Evolutionary conservation across 208 protist species (phyloP).

Genomic region (Phytomonas francai): DNA sequence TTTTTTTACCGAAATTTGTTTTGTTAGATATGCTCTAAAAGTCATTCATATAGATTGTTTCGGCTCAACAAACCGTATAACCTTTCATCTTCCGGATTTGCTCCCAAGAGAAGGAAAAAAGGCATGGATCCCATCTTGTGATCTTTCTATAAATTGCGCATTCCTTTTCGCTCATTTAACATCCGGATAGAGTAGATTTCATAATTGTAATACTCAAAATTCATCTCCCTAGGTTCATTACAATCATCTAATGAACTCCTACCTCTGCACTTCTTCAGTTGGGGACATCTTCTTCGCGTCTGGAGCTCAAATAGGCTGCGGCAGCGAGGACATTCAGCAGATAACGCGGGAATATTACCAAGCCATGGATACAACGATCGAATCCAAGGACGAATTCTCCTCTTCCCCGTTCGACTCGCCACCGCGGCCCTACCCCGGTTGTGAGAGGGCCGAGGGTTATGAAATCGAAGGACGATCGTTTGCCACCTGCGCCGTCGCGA

Average conservation of each 20-base stretch:
- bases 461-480: neutral
- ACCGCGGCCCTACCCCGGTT: no score
- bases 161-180: neutral
- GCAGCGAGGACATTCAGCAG: neutral
- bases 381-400: neutral
- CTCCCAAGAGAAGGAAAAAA: neutral
- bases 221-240: neutral
- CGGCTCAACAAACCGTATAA: neutral
- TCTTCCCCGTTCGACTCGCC: neutral
- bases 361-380: neutral
- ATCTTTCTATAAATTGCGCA: neutral
- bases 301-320: neutral
- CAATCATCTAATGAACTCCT: neutral
- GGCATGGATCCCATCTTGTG: neutral
- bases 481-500: no score
- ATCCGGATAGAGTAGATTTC: neutral
- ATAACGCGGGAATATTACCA: neutral
- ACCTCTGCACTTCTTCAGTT: neutral
- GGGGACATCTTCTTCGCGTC: neutral
- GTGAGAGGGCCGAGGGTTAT: neutral
- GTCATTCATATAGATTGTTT: neutral
- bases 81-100: neutral
- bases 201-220: neutral
- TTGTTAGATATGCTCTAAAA: neutral
- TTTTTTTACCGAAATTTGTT: neutral